phyloP scores from a whole-genome alignment of 2,329 filamentous ascomycete genomes.

The Paracoccidioides brasiliensis region DNA sequence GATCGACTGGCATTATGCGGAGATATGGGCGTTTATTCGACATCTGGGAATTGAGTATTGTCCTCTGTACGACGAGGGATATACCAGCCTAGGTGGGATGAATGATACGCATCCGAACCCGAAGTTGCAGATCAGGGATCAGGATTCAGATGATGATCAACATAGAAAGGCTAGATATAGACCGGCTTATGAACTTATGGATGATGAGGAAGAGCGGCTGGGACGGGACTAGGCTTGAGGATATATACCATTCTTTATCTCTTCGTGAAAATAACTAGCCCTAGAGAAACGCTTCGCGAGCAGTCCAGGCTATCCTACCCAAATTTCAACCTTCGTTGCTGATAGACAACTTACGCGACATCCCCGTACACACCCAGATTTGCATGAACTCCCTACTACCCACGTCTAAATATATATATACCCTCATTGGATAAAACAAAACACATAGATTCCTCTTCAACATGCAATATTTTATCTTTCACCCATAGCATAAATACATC shows the following conservation, averaged over 20 bases:
- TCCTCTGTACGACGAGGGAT: constrained; percentile 72
- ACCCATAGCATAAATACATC: background rate
- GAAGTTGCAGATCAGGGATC: constrained; percentile 37
- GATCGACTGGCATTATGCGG: constrained; percentile 92
- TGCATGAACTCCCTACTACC: too few species aligned
- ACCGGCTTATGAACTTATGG: constrained; percentile 62
- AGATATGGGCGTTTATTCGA: constrained; percentile 76
- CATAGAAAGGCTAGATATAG: constrained; percentile 35
- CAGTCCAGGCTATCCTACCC: too few species aligned
- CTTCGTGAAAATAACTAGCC: too few species aligned
- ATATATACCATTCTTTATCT: too few species aligned
- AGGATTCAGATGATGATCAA: constrained; percentile 13
- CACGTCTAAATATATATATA: too few species aligned
- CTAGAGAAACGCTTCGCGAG: too few species aligned
- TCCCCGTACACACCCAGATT: too few species aligned
- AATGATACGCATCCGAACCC: constrained; percentile 87
- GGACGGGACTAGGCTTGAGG: constrained; percentile 45
- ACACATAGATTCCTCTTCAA: background rate
- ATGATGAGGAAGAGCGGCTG: constrained; percentile 65
- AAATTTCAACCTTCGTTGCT: too few species aligned
- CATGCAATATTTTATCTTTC: background rate
- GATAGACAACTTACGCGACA: too few species aligned
- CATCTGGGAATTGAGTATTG: constrained; percentile 75
- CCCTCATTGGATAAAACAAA: too few species aligned
- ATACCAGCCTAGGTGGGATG: constrained; percentile 82